Conservation (phyloP, 805 yeast species). For the Candida morakotiae region DNA sequence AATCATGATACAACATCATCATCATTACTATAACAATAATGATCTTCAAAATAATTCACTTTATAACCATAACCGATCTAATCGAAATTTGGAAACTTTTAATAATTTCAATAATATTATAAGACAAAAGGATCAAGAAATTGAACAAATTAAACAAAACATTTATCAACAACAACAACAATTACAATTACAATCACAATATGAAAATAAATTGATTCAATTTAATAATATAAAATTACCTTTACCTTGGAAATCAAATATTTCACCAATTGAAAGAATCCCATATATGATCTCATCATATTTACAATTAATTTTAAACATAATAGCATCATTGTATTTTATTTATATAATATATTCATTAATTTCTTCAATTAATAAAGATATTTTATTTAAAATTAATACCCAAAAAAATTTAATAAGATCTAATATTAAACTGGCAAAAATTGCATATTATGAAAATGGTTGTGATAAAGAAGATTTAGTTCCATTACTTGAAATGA, state of each 20-base stretch:
- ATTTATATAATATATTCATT: constrained; percentile 41
- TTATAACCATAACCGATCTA: not conserved
- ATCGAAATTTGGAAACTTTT: not conserved
- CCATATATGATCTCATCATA: constrained; percentile 62
- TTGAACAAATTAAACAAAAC: constrained; percentile 1
- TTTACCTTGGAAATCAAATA: constrained; percentile 52
- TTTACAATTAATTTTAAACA: constrained; percentile 52
- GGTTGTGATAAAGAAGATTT: constrained; percentile 50
- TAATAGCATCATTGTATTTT: constrained; percentile 41
- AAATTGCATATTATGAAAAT: constrained; percentile 49
- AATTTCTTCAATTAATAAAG: constrained; percentile 48
- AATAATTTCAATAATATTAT: not conserved
- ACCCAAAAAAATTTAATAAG: constrained; percentile 43
- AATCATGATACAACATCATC: constrained; percentile 18
- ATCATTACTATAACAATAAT: constrained; percentile 42
- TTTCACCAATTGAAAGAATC: constrained; percentile 47
- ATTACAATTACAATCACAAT: too few relatives aligned
- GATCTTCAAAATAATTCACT: not conserved
- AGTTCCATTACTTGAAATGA: constrained; percentile 54
- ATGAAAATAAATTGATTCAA: not conserved
- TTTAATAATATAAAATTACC: constrained; percentile 34
- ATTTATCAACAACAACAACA: too few relatives aligned
- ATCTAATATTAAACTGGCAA: constrained; percentile 53
- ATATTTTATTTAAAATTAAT: constrained; percentile 48
- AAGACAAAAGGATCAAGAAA: not conserved